Base-by-base conservation (phyloP, 495 filamentous ascomycete species). In the Neurospora terricola region DNA sequence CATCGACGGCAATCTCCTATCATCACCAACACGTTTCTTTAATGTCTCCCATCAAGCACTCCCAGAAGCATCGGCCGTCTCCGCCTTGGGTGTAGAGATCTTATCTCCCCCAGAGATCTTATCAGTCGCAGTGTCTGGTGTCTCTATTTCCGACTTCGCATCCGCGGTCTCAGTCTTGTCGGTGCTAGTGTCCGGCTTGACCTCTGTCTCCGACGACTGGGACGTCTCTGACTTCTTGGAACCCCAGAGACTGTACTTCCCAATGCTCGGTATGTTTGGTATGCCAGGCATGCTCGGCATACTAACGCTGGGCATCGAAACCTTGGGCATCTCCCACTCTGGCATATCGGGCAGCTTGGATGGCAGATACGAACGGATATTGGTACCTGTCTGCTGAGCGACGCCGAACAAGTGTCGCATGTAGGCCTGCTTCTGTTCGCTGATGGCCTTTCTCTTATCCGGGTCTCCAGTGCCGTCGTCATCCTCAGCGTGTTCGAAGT, bases 391-490 rank as follows among this genome's bases (percentile, higher is more conserved):
- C 69, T 84, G 79, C 70, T 84, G 79, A 1, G 84, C 83, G n/a
- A 85, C 77, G 43, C 73, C 77, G 76, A 86, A 83, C n/a, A 86
- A 81, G 66, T 86, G 82, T 7, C 80, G 78, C 76, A 86, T 75
- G 74, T 86, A 86, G 9, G 79, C 83, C 43, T 74, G 74, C 73
- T 79, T 80, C 70, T 80, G 77, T 48, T 76, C 76, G 5, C n/a
- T 74, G 36, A 66, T 66, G 54, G 36, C 54, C 30, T 73, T 72
- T 16, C 38, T 54, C 72, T 73, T 73, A n/a, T 73, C 73, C 4
- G 72, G 16, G 45, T 66, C 74, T 40, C 23, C 37, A 71, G 74
- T 74, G 5, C 30, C 74, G 34, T 73, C 73, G 18, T 72, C 72
- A 48, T 72, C 68, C 12, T 40, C 21, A 0, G 38, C 69, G n/a